Percentiles rank a stretch among this genome's conserved stretches.
These are phyloP conservation scores for Chlorella sorokiniana DNA, from an alignment of 139 green algal genomes.

Conservation along the genomic window DNA sequence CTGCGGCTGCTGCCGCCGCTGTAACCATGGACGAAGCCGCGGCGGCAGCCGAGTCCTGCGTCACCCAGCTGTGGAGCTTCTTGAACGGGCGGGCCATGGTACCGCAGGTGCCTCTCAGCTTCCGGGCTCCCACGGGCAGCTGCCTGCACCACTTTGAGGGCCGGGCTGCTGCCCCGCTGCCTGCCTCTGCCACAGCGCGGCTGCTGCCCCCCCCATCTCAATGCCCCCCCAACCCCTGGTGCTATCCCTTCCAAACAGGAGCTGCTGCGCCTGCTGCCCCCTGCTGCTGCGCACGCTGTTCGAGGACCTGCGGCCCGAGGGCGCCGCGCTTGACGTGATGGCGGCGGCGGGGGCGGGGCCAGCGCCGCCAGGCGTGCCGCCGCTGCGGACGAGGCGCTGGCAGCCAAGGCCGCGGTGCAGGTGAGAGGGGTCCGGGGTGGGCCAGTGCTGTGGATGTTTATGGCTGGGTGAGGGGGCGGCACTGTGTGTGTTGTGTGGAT, in stretches of 20 bases:
- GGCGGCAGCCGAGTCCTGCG: background rate
- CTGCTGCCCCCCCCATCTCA: background rate
- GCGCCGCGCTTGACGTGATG: background rate
- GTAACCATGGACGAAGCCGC: background rate
- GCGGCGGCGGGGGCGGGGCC: background rate
- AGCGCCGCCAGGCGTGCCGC: background rate
- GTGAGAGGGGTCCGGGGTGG: background rate
- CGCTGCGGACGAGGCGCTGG: conserved; percentile 20
- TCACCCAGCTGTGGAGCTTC: conserved; percentile 27
- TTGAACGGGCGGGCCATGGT: conserved; percentile 20
- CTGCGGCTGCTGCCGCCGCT: background rate
- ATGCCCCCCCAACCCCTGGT: background rate
- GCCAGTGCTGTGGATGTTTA: background rate
- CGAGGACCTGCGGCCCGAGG: conserved; percentile 43
- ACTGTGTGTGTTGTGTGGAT: too few relatives aligned
- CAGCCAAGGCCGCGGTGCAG: conserved; percentile 31
- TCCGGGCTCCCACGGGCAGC: too few relatives aligned
- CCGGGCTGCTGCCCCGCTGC: too few relatives aligned
- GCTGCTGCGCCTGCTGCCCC: conserved; percentile 23
- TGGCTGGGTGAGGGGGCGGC: background rate
- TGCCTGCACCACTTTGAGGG: too few relatives aligned
- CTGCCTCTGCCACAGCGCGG: background rate
- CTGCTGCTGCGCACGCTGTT: conserved; percentile 54
- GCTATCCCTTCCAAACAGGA: too few relatives aligned
- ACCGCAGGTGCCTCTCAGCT: conserved; percentile 25